phyloP scores from a whole-genome alignment of 345 rosid species.

The Populus alba region DNA sequence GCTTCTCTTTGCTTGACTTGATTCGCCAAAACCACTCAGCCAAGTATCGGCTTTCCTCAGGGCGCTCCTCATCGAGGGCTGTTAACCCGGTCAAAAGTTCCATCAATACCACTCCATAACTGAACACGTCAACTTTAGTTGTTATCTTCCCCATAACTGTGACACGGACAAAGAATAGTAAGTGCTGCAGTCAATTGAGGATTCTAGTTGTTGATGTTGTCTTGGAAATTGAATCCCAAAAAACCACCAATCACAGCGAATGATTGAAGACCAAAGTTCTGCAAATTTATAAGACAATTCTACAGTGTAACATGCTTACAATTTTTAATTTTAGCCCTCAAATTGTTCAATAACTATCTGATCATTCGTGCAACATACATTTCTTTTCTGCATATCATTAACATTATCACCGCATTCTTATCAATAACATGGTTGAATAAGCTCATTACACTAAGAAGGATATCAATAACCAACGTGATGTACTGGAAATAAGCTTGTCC shows the following conservation, averaged over 20 bases:
- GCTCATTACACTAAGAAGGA: background rate
- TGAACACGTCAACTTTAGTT: constrained; percentile 49
- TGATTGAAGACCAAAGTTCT: background rate
- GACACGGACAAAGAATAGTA: background rate
- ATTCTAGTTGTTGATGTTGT: background rate
- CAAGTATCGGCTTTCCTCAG: constrained; percentile 47
- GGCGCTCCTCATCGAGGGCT: constrained; percentile 46
- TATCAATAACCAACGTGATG: background rate
- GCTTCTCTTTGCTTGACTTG: constrained; percentile 38
- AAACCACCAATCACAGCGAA: background rate
- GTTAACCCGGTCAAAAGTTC: constrained; percentile 46
- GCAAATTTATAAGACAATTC: background rate
- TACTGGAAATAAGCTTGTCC: background rate
- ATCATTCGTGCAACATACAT: background rate
- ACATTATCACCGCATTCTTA: background rate
- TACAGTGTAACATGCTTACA: background rate
- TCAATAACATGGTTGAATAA: background rate
- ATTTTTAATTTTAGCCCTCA: background rate
- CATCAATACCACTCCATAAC: constrained; percentile 53
- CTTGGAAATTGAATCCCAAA: background rate
- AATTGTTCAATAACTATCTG: background rate
- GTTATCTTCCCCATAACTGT: constrained; percentile 56
- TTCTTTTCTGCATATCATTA: background rate
- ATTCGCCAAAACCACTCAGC: constrained; percentile 54
- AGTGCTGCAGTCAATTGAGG: background rate